phyloP scores from a whole-genome alignment of 1,139 yeast genomes.

The Scheffersomyces illinoinensis region DNA sequence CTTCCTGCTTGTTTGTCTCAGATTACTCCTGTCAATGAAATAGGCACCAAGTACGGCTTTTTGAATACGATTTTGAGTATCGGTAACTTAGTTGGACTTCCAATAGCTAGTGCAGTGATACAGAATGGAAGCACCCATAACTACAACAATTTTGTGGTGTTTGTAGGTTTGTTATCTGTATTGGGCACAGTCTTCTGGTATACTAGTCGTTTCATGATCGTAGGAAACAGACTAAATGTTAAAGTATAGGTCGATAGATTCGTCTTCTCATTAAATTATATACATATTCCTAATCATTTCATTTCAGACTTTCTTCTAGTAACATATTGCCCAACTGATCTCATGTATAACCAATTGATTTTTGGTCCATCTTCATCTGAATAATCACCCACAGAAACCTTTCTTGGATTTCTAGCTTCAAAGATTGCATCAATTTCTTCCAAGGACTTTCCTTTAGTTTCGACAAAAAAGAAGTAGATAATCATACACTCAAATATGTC shows the following conservation, averaged over 20 bases:
- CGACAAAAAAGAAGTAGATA: conserved; percentile 30
- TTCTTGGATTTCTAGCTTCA: background rate
- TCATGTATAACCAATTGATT: background rate
- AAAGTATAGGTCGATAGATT: conserved; percentile 17
- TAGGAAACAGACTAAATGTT: conserved; percentile 26
- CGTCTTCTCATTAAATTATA: background rate
- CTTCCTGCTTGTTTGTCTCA: conserved; percentile 54
- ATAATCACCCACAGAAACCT: background rate
- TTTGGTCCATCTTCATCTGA: background rate
- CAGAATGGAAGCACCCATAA: conserved; percentile 28
- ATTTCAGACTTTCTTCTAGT: background rate
- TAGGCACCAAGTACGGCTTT: conserved; percentile 51
- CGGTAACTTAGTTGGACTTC: conserved; percentile 48
- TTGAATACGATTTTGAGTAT: conserved; percentile 45
- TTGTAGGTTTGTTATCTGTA: conserved; percentile 21
- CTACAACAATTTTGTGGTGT: conserved; percentile 26
- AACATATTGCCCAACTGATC: background rate
- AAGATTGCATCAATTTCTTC: conserved; percentile 29
- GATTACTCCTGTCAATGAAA: conserved; percentile 48
- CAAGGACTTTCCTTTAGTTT: conserved; percentile 26
- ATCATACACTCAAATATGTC: conserved; percentile 16
- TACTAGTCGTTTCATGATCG: conserved; percentile 24
- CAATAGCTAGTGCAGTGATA: conserved; percentile 52
- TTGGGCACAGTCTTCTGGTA: conserved; percentile 22
- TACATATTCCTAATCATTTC: background rate